phyloP scores from a whole-genome alignment of 768 basidiomycete species.

The Termitomyces sp. region DNA sequence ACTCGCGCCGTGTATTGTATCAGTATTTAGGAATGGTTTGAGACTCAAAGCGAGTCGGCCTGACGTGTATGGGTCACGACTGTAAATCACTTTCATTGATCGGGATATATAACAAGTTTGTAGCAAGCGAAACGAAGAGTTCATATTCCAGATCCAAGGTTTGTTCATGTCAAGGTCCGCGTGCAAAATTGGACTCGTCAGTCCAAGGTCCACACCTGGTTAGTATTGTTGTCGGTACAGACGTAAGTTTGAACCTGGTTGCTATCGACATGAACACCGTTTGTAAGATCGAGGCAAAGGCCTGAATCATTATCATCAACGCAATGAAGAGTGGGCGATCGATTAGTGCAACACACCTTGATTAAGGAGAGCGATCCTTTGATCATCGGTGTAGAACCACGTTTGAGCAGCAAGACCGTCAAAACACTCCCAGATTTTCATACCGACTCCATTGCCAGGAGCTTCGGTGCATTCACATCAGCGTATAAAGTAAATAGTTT shows the following conservation, averaged over 20 bases:
- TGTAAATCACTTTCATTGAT: background rate
- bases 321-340: background rate
- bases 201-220: slow-evolving; percentile 25
- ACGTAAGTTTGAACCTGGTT: slow-evolving; percentile 25
- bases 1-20: background rate
- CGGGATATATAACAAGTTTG: no score
- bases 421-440: slow-evolving; percentile 33
- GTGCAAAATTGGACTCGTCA: background rate
- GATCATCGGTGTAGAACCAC: slow-evolving; percentile 27
- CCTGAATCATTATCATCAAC: slow-evolving; percentile 7
- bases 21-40: no score
- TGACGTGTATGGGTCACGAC: background rate
- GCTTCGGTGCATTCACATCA: slow-evolving; percentile 8
- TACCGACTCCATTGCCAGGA: slow-evolving; percentile 23
- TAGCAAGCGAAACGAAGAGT: background rate
- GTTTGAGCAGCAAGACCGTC: slow-evolving; percentile 27
- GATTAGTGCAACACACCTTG: slow-evolving; percentile 13
- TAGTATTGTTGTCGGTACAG: slow-evolving; percentile 21
- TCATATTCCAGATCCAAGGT: background rate
- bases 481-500: background rate
- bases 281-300: slow-evolving; percentile 25
- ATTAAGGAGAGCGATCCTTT: slow-evolving; percentile 18
- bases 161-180: no score
- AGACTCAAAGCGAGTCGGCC: background rate
- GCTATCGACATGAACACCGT: slow-evolving; percentile 22